A percentile compares a stretch with the other conserved stretches of the same genome.
Evolutionary conservation across 1,284 basidiomycete species (phyloP).

Genomic region (Tilletia walkeri): DNA sequence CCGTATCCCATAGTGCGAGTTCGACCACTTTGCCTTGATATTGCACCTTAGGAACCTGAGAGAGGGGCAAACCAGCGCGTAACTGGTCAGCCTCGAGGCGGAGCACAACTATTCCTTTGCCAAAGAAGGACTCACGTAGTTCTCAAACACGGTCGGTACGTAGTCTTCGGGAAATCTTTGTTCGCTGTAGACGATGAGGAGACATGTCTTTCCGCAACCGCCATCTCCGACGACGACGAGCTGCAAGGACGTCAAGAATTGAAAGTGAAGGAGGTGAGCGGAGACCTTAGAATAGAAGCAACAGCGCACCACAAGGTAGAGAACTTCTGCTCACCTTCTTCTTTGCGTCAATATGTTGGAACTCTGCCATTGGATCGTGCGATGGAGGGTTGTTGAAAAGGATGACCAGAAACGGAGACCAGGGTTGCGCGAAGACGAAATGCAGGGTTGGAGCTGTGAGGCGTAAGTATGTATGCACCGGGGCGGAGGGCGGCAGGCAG

Average conservation of each 20-base stretch:
- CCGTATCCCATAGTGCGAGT: constrained; percentile 95
- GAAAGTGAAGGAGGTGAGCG: neutral
- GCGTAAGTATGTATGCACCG: too few species aligned
- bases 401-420: too few species aligned
- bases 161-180: constrained; percentile 98
- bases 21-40: constrained; percentile 88
- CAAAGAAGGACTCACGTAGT: constrained; percentile 59
- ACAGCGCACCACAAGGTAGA: neutral
- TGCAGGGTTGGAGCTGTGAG: too few species aligned
- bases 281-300: constrained; percentile 14
- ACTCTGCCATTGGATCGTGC: constrained; percentile 30
- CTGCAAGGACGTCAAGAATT: neutral
- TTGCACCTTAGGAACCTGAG: constrained; percentile 71
- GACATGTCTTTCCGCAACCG: constrained; percentile 77
- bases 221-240: constrained; percentile 69
- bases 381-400: too few species aligned
- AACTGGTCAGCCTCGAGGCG: neutral
- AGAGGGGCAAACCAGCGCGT: neutral
- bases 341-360: constrained; percentile 37
- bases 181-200: constrained; percentile 76
- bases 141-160: constrained; percentile 97
- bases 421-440: too few species aligned
- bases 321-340: constrained; percentile 28
- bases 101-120: neutral
- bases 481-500: too few species aligned